Evolutionary conservation across 2,329 filamentous ascomycete genomes (phyloP), one percentile per base, ranked within the genome.

Genomic region (Eutypella sp.): DNA sequence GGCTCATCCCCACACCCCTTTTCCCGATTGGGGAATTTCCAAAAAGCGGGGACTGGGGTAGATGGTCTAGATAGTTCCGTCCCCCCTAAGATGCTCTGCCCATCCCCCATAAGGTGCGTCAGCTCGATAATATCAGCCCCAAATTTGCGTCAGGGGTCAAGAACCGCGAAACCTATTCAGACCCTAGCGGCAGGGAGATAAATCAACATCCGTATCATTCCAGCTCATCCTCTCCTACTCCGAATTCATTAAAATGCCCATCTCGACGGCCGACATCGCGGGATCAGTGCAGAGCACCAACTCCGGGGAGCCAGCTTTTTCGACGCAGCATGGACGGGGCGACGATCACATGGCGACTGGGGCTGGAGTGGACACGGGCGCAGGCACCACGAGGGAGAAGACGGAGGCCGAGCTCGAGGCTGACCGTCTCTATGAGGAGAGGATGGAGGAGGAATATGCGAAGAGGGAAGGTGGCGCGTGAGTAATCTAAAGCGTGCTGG

Each of bases 381-480:
- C 72, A 0, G 73, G 72, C 2, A 64, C 59, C 5, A 72, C 70
- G 11, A 57, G 72, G 46, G 61, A 67, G 33, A 76, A 76, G 67
- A 76, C 73, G 1, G 69, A 71, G 40, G 71, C 63, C 3, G 73
- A 78, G 60, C 50, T 68, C 46, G 72, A 75, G 52, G 75, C 75
- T 2, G 75, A 78, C 51, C 58, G 67, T 20, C 46, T 67, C 34
- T 78, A 78, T 43, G 73, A 77, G 48, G 74, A 77, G 60, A 60
- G 65, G 4, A 77, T 78, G 58, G 75, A 78, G 65, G 75, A 78
- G 37, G 74, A 78, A 60, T 78, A 78, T 50, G 75, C 74, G 38
- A 78, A 76, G 67, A 61, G 74, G 31, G 75, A 78, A 42, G 75
- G 75, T 6, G 75, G 75, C 23, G 67, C 72, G 15, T 77, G 48